Evolutionary conservation across 2,329 filamentous ascomycete species (phyloP), one percentile per base, ranked within the genome.

Genomic region (Tolypocladium tundrense): DNA sequence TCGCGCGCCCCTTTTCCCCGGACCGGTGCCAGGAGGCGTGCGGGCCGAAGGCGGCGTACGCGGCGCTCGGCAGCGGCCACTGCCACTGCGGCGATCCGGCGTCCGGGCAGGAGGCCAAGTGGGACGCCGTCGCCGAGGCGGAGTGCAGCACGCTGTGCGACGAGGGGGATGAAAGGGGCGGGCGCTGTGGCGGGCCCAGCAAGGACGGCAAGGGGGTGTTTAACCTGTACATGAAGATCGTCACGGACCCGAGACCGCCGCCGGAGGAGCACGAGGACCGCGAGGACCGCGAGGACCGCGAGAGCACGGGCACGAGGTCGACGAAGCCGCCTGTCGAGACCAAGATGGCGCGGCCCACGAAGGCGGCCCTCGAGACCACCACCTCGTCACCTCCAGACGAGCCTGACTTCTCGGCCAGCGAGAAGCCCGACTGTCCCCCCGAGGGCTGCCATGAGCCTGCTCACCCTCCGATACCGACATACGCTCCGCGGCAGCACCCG

Each of bases 341-440:
- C 42, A 45, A 5, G 21, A 4, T 3, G 27, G 27, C 9, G 6
- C 16, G 27, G 43, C 24, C 43, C 24, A 8, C 19, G 7, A n/a
- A 4, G 45, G 33, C 45, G 14, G 27, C 33, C 16, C 7, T 50
- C 27, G 27, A 55, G 51, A 65, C 65, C 4, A 60, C 62, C 19
- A 64, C 63, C 16, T 77, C 75, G 51, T 82, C 79, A 74, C 77
- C 74, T 58, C 75, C 81, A 54, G 77, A 77, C 59, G 79, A 82
- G 67, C 78, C 80, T 68, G 67, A 84, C 80, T 85, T 82, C 75
- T 77, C 77, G 7, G 16, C 21, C 43, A 41, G 53, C 16, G 35
- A 59, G 48, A 57, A 54, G 39, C 11, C 3, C 24, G 53, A 31
- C 8, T 57, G 55, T 24, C 37, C 42, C 19, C 37, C 51, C 8